Evolutionary conservation across 2,329 filamentous ascomycete species (phyloP).

Genomic region (Nigrospora sphaerica): DNA sequence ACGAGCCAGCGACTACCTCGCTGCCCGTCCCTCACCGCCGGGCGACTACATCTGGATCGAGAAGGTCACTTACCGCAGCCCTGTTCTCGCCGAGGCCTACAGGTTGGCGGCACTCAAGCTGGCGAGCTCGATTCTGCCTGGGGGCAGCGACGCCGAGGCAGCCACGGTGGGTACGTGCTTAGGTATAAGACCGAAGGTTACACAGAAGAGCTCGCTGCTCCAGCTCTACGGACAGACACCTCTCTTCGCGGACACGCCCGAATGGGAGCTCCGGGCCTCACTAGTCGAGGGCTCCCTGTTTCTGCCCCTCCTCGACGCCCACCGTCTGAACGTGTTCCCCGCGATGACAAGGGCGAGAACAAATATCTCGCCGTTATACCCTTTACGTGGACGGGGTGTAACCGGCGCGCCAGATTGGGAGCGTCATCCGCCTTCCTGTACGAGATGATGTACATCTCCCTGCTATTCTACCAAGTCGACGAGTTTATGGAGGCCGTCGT

Average conservation of each 20-base stretch:
- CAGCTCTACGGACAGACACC: slow-evolving; percentile 4
- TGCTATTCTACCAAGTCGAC: slow-evolving; percentile 13
- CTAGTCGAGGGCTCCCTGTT: slow-evolving; percentile 11
- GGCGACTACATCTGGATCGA: background rate
- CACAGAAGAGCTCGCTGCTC: no score
- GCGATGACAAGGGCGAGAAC: slow-evolving; percentile 12
- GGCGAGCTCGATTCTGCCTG: background rate
- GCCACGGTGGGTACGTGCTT: no score
- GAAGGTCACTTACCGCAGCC: background rate
- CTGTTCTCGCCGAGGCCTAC: background rate
- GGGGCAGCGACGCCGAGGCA: background rate
- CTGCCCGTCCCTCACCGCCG: no score
- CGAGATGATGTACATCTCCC: slow-evolving; percentile 11
- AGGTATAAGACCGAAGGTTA: no score
- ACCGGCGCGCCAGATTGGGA: slow-evolving; percentile 9
- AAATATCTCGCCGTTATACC: slow-evolving; percentile 16
- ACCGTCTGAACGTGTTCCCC: slow-evolving; percentile 10
- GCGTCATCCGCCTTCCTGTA: slow-evolving; percentile 12
- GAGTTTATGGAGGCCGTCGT: slow-evolving; percentile 14
- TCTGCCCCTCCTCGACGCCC: slow-evolving; percentile 8
- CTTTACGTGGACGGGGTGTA: slow-evolving; percentile 12
- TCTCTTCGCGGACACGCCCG: slow-evolving; percentile 7
- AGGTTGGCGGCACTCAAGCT: background rate
- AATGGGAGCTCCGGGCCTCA: slow-evolving; percentile 11
- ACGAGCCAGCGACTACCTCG: no score